Base-by-base conservation (phyloP, 1,139 yeast species). In the Yamadazyma dushanensis region DNA sequence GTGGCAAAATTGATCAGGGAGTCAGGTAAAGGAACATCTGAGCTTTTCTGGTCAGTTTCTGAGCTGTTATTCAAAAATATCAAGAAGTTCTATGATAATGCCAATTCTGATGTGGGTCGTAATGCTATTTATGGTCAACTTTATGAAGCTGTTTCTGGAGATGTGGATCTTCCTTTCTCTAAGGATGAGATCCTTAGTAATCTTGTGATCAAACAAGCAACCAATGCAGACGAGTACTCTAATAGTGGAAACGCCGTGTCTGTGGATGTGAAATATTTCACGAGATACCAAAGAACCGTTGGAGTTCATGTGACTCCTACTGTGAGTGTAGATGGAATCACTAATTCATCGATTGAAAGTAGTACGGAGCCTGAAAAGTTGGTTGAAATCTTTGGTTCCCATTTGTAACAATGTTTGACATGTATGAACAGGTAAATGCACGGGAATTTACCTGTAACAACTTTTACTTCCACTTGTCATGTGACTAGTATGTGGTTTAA, bases 281-380 rank as follows among this genome's bases (percentile, higher is more conserved):
- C 89, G 21, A 73, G 79, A 53, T 78, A 78, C 53, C 80, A 80
- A 36, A 76, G 96, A 54, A 87, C 86, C 40, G 78, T 80, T 29
- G 88, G 94, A 24, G 77, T 85, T 29, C 96, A 88, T 54, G 80
- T 84, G 18, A 84, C 94, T 2, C 97, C 97, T n/a, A 80, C 95
- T 2, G 83, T 86, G 11, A 62, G 76, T 21, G 63, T 88, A 34
- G 76, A 87, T 53, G 96, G 96, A 1, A 73, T 84, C 34, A 68
- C 59, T 15, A 61, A 59, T 38, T 59, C 56, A 36, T 39, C 58
- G 5, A 52, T 70, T 26, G 67, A 72, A 30, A 66, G 73, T 43
- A 71, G 73, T 5, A 41, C 57, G 13, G 65, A 63, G 22, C 53
- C 53, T 13, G 66, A 61, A 2, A 63, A 54, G 16, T 57, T 70